These are phyloP conservation scores for Bondarzewia mesenterica DNA, from an alignment of 1,284 basidiomycete species.

Conservation along the genomic window DNA sequence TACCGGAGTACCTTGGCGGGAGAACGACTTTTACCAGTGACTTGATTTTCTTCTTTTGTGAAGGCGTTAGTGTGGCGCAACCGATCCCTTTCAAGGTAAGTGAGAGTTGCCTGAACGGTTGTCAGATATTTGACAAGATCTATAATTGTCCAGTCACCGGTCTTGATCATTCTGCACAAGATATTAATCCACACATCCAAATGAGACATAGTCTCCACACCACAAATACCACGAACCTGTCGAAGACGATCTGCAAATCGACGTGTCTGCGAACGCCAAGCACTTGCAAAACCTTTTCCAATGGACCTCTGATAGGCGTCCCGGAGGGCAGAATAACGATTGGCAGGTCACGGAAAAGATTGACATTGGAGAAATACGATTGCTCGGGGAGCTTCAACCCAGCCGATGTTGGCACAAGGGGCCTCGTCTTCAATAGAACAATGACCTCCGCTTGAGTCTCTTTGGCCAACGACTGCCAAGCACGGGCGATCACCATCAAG, in stretches of 20 bases:
- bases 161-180: constrained; percentile 69
- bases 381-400: constrained; percentile 74
- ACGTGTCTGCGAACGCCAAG: constrained; percentile 90
- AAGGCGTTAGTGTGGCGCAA: constrained; percentile 81
- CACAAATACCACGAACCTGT: constrained; percentile 41
- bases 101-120: constrained; percentile 72
- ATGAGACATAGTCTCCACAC: neutral
- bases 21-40: constrained; percentile 13
- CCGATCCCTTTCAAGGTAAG: constrained; percentile 60
- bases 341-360: constrained; percentile 85
- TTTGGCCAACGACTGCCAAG: constrained; percentile 69
- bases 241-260: constrained; percentile 83
- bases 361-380: constrained; percentile 84
- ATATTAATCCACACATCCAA: constrained; percentile 7
- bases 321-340: constrained; percentile 74
- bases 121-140: constrained; percentile 86
- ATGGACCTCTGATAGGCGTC: constrained; percentile 54
- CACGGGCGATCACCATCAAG: constrained; percentile 60
- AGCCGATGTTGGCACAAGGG: constrained; percentile 79
- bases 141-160: constrained; percentile 73
- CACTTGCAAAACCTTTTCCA: constrained; percentile 73
- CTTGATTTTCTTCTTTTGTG: constrained; percentile 44
- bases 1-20: constrained; percentile 35
- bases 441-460: constrained; percentile 52
- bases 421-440: constrained; percentile 47